A percentile compares a stretch with the other conserved stretches of the same genome.
Evolutionary conservation across 352 stramenopile genomes (phyloP).

Genomic region (Discostella stelligera): DNA sequence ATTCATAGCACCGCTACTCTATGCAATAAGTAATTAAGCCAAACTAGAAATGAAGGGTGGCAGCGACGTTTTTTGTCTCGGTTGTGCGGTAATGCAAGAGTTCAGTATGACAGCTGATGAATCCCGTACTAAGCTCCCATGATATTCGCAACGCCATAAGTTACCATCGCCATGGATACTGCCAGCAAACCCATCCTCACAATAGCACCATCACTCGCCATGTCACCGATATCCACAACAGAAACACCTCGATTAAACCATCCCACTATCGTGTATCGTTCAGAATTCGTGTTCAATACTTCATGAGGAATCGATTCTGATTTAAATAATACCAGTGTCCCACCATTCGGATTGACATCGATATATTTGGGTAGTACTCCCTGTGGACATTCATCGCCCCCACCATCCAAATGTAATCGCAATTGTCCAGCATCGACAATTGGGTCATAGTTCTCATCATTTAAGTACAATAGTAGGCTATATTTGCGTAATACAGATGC

Average conservation of each 20-base stretch:
- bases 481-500: slow-evolving; percentile 61
- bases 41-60: too few species aligned
- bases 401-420: slow-evolving; percentile 60
- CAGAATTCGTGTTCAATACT: slow-evolving; percentile 65
- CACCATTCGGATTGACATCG: slow-evolving; percentile 62
- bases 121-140: neutral
- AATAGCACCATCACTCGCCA: slow-evolving; percentile 8
- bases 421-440: slow-evolving; percentile 56
- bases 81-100: too few species aligned
- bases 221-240: slow-evolving; percentile 39
- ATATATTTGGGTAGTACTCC: slow-evolving; percentile 51
- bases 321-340: slow-evolving; percentile 75
- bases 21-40: too few species aligned
- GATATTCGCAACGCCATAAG: slow-evolving; percentile 43
- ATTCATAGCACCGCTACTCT: too few species aligned
- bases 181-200: slow-evolving; percentile 48
- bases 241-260: slow-evolving; percentile 66
- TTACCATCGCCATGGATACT: slow-evolving; percentile 53
- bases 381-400: slow-evolving; percentile 40
- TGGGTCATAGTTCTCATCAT: slow-evolving; percentile 34
- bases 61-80: too few species aligned
- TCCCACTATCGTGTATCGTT: slow-evolving; percentile 66
- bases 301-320: slow-evolving; percentile 71
- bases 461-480: slow-evolving; percentile 68
- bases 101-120: too few species aligned